phyloP scores from a whole-genome alignment of 164 flowering plant genomes.

The Berberis vulgaris region DNA sequence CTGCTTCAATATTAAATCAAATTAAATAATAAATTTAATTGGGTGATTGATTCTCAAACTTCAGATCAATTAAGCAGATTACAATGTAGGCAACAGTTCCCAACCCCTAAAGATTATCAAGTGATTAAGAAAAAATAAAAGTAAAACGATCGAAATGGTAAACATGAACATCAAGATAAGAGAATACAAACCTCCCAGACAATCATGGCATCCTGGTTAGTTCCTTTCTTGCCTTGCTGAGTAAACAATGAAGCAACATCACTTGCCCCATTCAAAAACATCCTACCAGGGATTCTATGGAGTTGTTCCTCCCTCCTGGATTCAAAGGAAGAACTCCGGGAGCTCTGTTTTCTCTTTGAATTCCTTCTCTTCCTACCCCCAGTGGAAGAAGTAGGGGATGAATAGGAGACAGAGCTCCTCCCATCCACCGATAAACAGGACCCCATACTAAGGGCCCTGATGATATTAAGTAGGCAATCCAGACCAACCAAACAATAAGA shows the following conservation, averaged over 20 bases:
- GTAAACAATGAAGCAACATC: constrained; percentile 70
- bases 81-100: no score
- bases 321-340: constrained; percentile 57
- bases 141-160: no score
- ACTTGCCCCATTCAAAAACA: constrained; percentile 73
- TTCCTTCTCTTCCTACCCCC: constrained; percentile 32
- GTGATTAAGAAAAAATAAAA: no score
- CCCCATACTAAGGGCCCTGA: constrained; percentile 99
- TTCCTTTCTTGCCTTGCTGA: constrained; percentile 95
- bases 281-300: constrained; percentile 62
- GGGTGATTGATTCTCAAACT: no score
- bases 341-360: constrained; percentile 34
- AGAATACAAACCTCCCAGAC: constrained; percentile 89
- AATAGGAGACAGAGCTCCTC: constrained; percentile 64
- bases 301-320: constrained; percentile 49
- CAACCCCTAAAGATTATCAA: no score
- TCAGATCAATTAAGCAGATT: no score
- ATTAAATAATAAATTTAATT: no score
- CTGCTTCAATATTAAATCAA: no score
- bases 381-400: constrained; percentile 39
- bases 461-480: constrained; percentile 81
- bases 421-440: constrained; percentile 95
- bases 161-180: not conserved
- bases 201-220: constrained; percentile 98
- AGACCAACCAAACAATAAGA: constrained; percentile 53